Conservation (phyloP, 257 asterid species). For the Lavandula angustifolia region DNA sequence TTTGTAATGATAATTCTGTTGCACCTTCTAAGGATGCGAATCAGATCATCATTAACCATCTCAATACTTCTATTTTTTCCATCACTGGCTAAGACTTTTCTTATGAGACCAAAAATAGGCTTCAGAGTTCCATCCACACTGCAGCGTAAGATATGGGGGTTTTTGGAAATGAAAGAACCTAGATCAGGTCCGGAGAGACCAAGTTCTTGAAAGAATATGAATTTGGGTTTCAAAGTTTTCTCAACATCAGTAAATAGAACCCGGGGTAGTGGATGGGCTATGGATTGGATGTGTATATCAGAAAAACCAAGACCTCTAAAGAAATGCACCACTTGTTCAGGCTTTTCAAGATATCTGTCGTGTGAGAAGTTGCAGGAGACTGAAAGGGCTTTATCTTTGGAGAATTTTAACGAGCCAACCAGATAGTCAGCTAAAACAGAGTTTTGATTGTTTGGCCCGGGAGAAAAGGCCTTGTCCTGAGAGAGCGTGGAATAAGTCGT, state of each 20-base stretch:
- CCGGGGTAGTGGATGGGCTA: slow-evolving; percentile 1
- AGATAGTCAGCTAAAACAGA: slow-evolving; percentile 21
- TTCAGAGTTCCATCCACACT: slow-evolving; percentile 33
- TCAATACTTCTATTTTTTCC: not conserved
- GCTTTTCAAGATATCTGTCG: slow-evolving; percentile 4
- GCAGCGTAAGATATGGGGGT: slow-evolving; percentile 10
- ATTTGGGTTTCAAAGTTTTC: slow-evolving; percentile 41
- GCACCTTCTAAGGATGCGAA: slow-evolving; percentile 25
- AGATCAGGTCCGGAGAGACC: slow-evolving; percentile 34
- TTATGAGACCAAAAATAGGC: slow-evolving; percentile 31
- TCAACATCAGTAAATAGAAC: slow-evolving; percentile 33
- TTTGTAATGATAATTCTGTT: slow-evolving; percentile 7
- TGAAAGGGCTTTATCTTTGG: slow-evolving; percentile 18
- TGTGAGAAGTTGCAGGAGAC: slow-evolving; percentile 1
- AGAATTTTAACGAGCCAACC: slow-evolving; percentile 12
- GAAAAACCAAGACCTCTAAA: slow-evolving; percentile 28
- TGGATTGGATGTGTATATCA: slow-evolving; percentile 16
- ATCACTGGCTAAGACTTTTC: slow-evolving; percentile 22
- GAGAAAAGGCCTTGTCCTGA: not conserved
- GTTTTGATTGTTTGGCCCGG: not conserved
- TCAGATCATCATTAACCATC: slow-evolving; percentile 21
- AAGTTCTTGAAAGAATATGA: slow-evolving; percentile 34
- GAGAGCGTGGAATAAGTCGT: not conserved
- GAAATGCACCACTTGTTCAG: slow-evolving; percentile 19
- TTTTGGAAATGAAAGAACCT: slow-evolving; percentile 31